phyloP scores from a whole-genome alignment of 2,329 filamentous ascomycete genomes.

The Mycosphaerella sp. region DNA sequence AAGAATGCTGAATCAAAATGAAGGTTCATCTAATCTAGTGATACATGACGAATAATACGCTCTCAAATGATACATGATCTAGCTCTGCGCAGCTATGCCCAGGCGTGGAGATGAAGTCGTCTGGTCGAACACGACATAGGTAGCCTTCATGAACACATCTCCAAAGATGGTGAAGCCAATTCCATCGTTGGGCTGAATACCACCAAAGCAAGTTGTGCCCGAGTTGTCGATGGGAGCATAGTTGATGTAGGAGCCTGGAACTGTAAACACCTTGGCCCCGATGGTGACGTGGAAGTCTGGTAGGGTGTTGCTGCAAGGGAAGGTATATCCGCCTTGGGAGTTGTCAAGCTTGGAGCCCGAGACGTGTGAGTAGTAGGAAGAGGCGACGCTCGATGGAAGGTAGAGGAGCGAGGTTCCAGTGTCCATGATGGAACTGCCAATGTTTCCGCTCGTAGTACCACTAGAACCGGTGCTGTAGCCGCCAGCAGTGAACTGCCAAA shows the following conservation, averaged over 20 bases:
- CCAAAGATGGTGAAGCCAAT: slow-evolving; percentile 65
- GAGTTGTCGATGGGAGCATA: slow-evolving; percentile 41
- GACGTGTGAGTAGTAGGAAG: slow-evolving; percentile 56
- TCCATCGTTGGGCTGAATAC: slow-evolving; percentile 60
- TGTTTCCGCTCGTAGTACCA: slow-evolving; percentile 38
- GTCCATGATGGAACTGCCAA: slow-evolving; percentile 57
- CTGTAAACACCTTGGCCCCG: slow-evolving; percentile 44
- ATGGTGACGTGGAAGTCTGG: slow-evolving; percentile 52
- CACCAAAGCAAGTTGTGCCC: slow-evolving; percentile 61
- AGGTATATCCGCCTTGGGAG: slow-evolving; percentile 50
- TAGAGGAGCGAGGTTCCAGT: slow-evolving; percentile 65
- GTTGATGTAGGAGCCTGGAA: slow-evolving; percentile 53
- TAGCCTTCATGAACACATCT: slow-evolving; percentile 65
- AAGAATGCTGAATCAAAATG: background rate
- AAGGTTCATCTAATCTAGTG: too few relatives aligned
- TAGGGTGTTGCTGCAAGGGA: slow-evolving; percentile 47
- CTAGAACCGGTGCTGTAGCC: slow-evolving; percentile 51
- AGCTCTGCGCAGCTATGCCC: slow-evolving; percentile 40
- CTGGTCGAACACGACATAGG: slow-evolving; percentile 66
- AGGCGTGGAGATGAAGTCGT: slow-evolving; percentile 37
- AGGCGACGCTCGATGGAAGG: slow-evolving; percentile 49
- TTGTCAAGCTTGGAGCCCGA: slow-evolving; percentile 45
- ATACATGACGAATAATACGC: too few relatives aligned
- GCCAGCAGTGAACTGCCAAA: slow-evolving; percentile 56
- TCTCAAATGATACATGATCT: background rate